Percentiles rank a stretch among this genome's conserved stretches.
phyloP scores from a whole-genome alignment of 164 flowering plant genomes.

The Magnolia kwangsiensis region DNA sequence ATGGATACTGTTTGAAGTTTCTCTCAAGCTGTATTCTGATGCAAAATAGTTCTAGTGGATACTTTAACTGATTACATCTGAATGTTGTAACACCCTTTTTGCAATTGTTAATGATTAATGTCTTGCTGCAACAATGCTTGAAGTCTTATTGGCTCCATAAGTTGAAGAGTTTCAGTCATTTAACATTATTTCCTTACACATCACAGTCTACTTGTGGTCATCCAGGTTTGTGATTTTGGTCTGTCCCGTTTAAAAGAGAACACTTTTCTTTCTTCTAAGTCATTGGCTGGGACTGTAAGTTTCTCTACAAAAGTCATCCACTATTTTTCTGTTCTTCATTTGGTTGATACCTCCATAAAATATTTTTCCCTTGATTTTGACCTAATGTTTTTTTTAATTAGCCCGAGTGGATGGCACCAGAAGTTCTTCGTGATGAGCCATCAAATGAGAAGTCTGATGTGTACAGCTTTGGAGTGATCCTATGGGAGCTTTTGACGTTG shows the following conservation, averaged over 20 bases:
- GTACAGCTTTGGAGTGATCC: conserved; percentile 87
- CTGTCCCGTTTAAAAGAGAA: conserved; percentile 92
- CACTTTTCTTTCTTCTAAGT: conserved; percentile 95
- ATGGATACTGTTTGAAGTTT: background rate
- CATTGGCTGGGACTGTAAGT: conserved; percentile 99
- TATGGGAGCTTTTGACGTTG: conserved; percentile 90
- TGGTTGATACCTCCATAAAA: background rate
- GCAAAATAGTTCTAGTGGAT: background rate
- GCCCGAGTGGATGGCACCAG: conserved; percentile 99
- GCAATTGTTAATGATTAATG: background rate
- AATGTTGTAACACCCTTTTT: background rate
- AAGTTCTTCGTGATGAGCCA: conserved; percentile 93
- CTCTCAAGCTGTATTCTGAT: background rate
- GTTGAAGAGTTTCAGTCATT: no score
- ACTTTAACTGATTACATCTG: background rate
- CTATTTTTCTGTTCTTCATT: background rate
- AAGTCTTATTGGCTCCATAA: background rate
- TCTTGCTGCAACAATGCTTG: background rate
- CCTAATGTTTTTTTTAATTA: conserved; percentile 20
- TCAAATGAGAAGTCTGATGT: conserved; percentile 94
- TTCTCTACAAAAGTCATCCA: background rate
- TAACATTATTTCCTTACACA: no score
- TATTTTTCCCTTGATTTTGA: background rate
- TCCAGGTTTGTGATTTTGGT: conserved; percentile 97
- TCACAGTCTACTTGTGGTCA: conserved; percentile 1